phyloP scores from a whole-genome alignment of 148 eudicot genomes.

The Persicaria tinctoria region DNA sequence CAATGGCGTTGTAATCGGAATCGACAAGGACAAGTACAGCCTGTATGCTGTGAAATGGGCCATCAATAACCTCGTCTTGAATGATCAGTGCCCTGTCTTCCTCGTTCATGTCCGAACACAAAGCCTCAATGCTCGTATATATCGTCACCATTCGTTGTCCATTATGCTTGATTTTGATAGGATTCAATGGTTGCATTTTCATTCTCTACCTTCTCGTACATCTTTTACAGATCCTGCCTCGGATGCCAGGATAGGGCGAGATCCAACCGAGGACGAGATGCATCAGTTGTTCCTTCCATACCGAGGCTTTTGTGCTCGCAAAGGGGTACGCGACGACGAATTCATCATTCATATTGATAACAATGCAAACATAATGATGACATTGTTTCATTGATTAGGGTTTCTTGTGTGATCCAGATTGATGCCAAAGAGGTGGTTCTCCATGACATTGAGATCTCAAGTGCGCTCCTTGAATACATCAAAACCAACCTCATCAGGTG shows the following conservation, averaged over 20 bases:
- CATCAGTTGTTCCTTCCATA: constrained; percentile 63
- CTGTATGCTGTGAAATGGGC: constrained; percentile 69
- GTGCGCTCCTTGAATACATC: constrained; percentile 44
- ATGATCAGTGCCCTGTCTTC: constrained; percentile 25
- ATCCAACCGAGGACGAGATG: constrained; percentile 41
- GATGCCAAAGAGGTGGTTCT: constrained; percentile 56
- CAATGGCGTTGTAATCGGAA: constrained; percentile 31
- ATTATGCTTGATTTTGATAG: not conserved
- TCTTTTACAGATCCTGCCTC: not conserved
- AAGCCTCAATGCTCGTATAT: constrained; percentile 26
- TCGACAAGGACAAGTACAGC: constrained; percentile 71
- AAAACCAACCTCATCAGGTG: constrained; percentile 24
- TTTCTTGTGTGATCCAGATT: constrained; percentile 27
- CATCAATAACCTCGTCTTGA: constrained; percentile 33
- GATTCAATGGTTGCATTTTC: not conserved
- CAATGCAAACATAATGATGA: not conserved
- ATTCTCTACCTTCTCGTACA: not conserved
- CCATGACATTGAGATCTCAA: constrained; percentile 42
- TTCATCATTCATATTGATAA: not conserved
- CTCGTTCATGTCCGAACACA: constrained; percentile 56
- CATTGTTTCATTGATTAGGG: not conserved
- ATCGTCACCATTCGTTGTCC: not conserved
- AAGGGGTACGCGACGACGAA: constrained; percentile 44
- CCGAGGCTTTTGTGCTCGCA: constrained; percentile 76
- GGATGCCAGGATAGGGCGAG: constrained; percentile 24